Percentiles rank a stretch among this genome's conserved stretches.
Evolutionary conservation across 2,329 filamentous ascomycete species (phyloP).

Genomic region (Taxawa tesnikishii): DNA sequence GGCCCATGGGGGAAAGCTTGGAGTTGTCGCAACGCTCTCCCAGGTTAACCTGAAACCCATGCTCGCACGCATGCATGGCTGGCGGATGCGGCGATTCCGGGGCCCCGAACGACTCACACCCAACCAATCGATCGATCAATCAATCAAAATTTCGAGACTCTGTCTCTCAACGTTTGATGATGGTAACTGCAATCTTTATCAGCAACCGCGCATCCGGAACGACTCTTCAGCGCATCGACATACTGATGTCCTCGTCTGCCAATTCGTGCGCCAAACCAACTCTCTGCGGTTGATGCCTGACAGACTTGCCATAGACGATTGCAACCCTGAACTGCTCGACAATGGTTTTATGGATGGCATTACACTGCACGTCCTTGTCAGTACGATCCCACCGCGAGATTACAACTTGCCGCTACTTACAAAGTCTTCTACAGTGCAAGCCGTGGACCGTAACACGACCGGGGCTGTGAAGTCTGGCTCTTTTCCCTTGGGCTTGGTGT

Average conservation of each 20-base stretch:
- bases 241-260: slow-evolving; percentile 78
- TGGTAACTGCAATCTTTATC: slow-evolving; percentile 5
- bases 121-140: too few species aligned
- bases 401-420: slow-evolving; percentile 50
- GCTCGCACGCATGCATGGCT: too few species aligned
- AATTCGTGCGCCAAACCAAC: slow-evolving; percentile 86
- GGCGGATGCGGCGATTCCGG: too few species aligned
- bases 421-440: slow-evolving; percentile 92
- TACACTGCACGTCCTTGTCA: slow-evolving; percentile 54
- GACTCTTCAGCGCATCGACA: slow-evolving; percentile 1
- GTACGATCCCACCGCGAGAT: slow-evolving; percentile 13
- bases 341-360: slow-evolving; percentile 92
- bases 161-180: slow-evolving; percentile 8
- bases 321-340: slow-evolving; percentile 91
- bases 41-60: too few species aligned
- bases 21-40: too few species aligned
- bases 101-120: too few species aligned
- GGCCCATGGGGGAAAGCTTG: too few species aligned
- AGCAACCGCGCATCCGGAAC: slow-evolving; percentile 1
- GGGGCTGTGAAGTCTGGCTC: slow-evolving; percentile 85
- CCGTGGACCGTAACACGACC: slow-evolving; percentile 72
- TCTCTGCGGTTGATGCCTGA: slow-evolving; percentile 96
- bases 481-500: slow-evolving; percentile 96
- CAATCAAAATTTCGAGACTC: too few species aligned
- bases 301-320: slow-evolving; percentile 92